Conservation (phyloP, 345 rosid species). For the Lumnitzera littorea region DNA sequence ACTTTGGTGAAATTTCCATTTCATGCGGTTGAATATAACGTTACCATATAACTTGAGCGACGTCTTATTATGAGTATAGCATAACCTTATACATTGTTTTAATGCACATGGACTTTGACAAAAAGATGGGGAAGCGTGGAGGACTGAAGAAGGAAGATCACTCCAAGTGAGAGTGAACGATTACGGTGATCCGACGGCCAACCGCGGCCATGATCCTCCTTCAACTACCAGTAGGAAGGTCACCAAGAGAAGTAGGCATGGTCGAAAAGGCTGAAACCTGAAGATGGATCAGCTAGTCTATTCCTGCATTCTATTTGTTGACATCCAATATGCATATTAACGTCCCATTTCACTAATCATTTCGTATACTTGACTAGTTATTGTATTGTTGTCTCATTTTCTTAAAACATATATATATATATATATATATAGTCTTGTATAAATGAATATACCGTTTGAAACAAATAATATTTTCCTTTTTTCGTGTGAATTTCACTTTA, state of each 20-base stretch:
- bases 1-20: no score
- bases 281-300: not conserved
- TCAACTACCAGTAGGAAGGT: conserved; percentile 10
- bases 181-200: conserved; percentile 44
- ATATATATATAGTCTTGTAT: no score
- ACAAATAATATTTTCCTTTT: no score
- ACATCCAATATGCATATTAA: not conserved
- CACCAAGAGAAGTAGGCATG: conserved; percentile 14
- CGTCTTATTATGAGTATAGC: not conserved
- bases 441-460: no score
- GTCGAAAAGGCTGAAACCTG: conserved; percentile 26
- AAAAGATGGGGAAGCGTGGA: not conserved
- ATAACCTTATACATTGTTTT: no score
- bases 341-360: no score
- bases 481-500: no score
- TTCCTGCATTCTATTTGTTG: not conserved
- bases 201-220: conserved; percentile 56
- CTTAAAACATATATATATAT: no score
- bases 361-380: no score
- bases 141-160: conserved; percentile 29
- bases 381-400: no score
- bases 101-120: conserved; percentile 2
- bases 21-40: no score
- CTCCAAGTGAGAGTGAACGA: conserved; percentile 41
- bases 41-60: no score